phyloP scores from a whole-genome alignment of 331 rosid species.

The Acacia pycnantha region DNA sequence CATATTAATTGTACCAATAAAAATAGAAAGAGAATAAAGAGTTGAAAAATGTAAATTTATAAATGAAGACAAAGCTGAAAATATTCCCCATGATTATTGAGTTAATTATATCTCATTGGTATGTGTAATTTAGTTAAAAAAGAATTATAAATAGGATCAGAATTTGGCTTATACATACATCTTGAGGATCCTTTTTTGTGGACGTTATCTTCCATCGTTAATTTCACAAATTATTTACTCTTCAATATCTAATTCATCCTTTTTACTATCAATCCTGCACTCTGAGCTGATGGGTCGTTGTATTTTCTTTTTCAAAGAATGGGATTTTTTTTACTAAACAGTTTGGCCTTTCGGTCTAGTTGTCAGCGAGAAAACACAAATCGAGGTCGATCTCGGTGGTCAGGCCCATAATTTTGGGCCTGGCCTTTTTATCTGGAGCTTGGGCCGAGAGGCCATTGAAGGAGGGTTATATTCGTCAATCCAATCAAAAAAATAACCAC shows the following conservation, averaged over 20 bases:
- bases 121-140: too few relatives aligned
- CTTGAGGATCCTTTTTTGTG: neutral
- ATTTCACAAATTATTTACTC: neutral
- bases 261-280: neutral
- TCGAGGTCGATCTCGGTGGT: neutral
- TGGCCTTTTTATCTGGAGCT: neutral
- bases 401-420: neutral
- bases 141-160: too few relatives aligned
- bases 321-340: too few relatives aligned
- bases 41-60: too few relatives aligned
- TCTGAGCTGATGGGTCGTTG: neutral
- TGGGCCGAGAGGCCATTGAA: neutral
- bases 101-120: too few relatives aligned
- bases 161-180: too few relatives aligned
- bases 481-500: constrained; percentile 14
- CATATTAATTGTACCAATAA: too few relatives aligned
- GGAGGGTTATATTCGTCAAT: constrained; percentile 1
- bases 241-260: neutral
- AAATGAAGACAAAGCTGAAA: too few relatives aligned
- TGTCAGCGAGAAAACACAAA: neutral
- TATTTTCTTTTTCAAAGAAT: too few relatives aligned
- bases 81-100: too few relatives aligned
- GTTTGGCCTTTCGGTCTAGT: neutral
- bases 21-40: too few relatives aligned
- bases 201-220: neutral